Evolutionary conservation across 2,329 filamentous ascomycete genomes (phyloP).

Genomic region (Remersonia thermophila): DNA sequence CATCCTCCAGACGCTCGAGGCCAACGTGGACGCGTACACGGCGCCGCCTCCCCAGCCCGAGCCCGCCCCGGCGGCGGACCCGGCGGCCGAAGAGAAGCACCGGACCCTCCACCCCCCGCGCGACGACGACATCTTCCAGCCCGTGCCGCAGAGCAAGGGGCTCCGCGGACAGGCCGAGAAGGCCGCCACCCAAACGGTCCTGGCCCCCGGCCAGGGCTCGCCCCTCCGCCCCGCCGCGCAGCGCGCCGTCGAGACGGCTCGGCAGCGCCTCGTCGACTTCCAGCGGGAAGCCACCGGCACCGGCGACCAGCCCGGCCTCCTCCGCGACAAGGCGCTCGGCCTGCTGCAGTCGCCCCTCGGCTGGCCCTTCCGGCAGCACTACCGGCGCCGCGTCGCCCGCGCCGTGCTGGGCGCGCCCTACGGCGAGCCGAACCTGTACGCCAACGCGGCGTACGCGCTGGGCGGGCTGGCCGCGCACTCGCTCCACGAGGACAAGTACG

Average conservation of each 20-base stretch:
- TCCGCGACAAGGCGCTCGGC: conserved; percentile 30
- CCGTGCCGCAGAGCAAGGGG: conserved; percentile 24
- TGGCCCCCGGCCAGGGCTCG: conserved; percentile 36
- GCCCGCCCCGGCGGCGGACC: conserved; percentile 19
- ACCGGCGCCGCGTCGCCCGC: conserved; percentile 49
- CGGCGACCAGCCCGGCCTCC: conserved; percentile 35
- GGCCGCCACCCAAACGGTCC: conserved; percentile 30
- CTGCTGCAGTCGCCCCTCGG: conserved; percentile 46
- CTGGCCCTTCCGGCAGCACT: conserved; percentile 56
- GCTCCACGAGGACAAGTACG: conserved; percentile 68
- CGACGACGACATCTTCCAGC: conserved; percentile 34
- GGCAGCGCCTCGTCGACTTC: conserved; percentile 37
- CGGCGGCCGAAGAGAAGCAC: conserved; percentile 19
- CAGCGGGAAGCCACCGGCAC: conserved; percentile 42
- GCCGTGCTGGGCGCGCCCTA: conserved; percentile 64
- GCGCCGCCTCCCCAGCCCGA: conserved; percentile 21
- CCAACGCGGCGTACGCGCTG: conserved; percentile 60
- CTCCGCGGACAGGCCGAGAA: conserved; percentile 35
- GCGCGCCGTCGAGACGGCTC: conserved; percentile 35
- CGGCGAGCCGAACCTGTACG: conserved; percentile 53
- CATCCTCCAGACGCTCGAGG: conserved; percentile 54
- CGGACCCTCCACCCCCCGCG: conserved; percentile 29
- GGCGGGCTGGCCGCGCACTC: conserved; percentile 59
- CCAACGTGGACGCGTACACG: conserved; percentile 51
- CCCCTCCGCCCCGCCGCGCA: conserved; percentile 39